Conservation (phyloP, 371 early-diverging fungal species). For the Lichtheimia ramosa region DNA sequence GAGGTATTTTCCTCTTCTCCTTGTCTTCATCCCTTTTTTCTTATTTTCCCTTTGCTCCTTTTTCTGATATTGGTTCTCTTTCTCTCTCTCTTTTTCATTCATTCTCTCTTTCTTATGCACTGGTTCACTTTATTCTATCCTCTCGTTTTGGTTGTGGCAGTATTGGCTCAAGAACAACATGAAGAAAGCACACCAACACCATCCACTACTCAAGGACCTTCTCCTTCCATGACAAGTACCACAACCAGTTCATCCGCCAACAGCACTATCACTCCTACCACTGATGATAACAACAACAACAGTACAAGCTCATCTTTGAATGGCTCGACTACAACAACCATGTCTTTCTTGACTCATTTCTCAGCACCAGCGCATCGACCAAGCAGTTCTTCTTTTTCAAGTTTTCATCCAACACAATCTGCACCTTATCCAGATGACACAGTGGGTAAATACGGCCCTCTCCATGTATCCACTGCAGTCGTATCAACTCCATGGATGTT, state of each 20-base stretch:
- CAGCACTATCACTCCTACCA: constrained; percentile 9
- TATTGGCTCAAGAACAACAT: constrained; percentile 12
- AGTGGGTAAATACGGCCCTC: constrained; percentile 39
- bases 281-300: neutral
- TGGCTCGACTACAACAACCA: constrained; percentile 14
- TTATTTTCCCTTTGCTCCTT: neutral
- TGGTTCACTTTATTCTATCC: neutral
- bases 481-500: neutral
- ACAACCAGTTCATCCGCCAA: constrained; percentile 2
- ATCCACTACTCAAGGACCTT: no score
- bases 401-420: constrained; percentile 32
- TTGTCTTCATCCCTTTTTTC: neutral
- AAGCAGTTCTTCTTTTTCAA: constrained; percentile 26
- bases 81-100: constrained; percentile 10
- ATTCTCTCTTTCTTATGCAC: neutral
- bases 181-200: neutral
- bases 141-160: neutral
- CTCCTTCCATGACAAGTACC: neutral
- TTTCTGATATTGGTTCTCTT: constrained; percentile 2
- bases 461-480: constrained; percentile 29
- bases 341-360: constrained; percentile 34
- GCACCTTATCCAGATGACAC: constrained; percentile 49
- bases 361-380: constrained; percentile 18
- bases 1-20: neutral
- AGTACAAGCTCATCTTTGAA: neutral